Percentiles rank a stretch among this genome's conserved stretches.
Conservation (phyloP, 176 grass and related monocot species). For the Melocanna baccifera region DNA sequence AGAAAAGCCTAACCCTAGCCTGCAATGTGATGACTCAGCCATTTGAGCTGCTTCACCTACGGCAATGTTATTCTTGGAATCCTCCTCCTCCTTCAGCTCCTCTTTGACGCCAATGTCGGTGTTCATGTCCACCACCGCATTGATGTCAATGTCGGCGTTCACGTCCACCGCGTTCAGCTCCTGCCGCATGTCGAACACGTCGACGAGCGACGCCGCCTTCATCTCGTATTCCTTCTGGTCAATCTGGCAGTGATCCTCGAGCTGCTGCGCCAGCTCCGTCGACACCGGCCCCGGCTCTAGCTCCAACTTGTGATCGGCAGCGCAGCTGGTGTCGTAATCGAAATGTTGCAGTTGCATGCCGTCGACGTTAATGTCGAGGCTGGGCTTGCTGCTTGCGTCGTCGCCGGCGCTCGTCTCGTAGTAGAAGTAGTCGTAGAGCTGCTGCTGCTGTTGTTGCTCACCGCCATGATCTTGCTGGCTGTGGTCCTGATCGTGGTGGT, state of each 20-base stretch:
- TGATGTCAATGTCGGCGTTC: neutral
- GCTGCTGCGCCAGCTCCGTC: neutral
- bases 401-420: neutral
- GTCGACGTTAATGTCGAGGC: constrained; percentile 35
- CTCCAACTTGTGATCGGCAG: constrained; percentile 20
- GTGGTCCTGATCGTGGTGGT: neutral
- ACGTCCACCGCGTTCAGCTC: neutral
- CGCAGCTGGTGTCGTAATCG: constrained; percentile 19
- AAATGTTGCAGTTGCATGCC: constrained; percentile 32
- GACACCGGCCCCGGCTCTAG: neutral
- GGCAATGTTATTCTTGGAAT: neutral
- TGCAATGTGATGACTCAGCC: constrained; percentile 46
- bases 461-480: constrained; percentile 3
- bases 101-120: neutral
- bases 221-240: constrained; percentile 27
- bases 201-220: constrained; percentile 36
- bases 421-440: constrained; percentile 43
- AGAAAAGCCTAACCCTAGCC: constrained; percentile 51
- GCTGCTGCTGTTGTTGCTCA: neutral
- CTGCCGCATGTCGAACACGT: constrained; percentile 29
- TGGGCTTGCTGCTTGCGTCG: constrained; percentile 10
- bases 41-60: neutral
- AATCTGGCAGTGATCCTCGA: constrained; percentile 22
- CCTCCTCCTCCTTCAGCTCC: constrained; percentile 16
- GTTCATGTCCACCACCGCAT: neutral